These are phyloP conservation scores for Protomyces arabidopsidicola DNA, from an alignment of 1,139 yeast genomes.

Conservation along the genomic window DNA sequence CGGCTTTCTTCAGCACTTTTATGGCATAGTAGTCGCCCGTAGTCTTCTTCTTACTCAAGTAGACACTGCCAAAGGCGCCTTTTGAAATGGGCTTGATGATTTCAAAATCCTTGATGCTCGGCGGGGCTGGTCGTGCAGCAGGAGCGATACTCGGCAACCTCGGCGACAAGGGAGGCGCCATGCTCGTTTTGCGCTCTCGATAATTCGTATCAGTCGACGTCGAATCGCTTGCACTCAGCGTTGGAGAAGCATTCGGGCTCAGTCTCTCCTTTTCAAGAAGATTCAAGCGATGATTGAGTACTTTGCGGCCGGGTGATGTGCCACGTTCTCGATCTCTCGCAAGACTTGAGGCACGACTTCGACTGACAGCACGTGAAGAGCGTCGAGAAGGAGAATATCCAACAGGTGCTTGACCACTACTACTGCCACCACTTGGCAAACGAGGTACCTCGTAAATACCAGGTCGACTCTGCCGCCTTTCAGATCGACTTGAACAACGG, in stretches of 20 bases:
- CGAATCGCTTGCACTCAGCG: conserved; percentile 29
- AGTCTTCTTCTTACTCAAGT: conserved; percentile 68
- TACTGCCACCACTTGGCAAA: conserved; percentile 23
- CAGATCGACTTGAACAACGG: not conserved
- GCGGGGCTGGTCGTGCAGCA: conserved; percentile 45
- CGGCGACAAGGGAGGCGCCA: conserved; percentile 67
- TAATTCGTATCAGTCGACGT: conserved; percentile 28
- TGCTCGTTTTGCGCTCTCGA: conserved; percentile 13
- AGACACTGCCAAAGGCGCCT: conserved; percentile 97
- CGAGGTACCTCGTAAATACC: conserved; percentile 19
- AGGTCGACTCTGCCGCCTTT: not conserved
- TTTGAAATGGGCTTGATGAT: conserved; percentile 88
- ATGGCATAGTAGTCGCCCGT: conserved; percentile 97
- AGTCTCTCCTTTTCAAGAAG: conserved; percentile 12
- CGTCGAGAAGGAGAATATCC: conserved; percentile 21
- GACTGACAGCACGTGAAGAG: conserved; percentile 19
- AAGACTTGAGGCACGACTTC: conserved; percentile 15
- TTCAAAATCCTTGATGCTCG: conserved; percentile 83
- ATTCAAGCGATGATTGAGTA: conserved; percentile 3
- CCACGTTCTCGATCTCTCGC: conserved; percentile 3
- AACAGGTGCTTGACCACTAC: conserved; percentile 3
- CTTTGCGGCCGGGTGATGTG: conserved; percentile 9
- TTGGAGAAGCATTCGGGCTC: conserved; percentile 21
- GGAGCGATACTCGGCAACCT: conserved; percentile 60
- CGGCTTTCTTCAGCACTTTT: conserved; percentile 86